Conservation (phyloP, 164 flowering plant genomes). For the Vitis rotundifolia region DNA sequence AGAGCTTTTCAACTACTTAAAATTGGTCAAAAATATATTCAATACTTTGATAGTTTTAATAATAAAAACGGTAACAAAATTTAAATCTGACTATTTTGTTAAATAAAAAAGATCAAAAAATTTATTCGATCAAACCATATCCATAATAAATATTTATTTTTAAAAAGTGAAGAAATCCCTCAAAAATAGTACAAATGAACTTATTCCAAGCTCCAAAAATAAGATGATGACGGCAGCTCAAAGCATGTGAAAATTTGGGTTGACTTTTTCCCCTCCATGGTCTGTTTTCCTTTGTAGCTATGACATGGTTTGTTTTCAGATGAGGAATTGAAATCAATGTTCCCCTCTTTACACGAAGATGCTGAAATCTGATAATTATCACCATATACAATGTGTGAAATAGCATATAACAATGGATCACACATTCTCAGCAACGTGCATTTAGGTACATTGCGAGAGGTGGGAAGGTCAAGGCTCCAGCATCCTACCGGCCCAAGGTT, state of each 20-base stretch:
- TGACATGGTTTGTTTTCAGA: conserved; percentile 3
- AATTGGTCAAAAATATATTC: too few relatives aligned
- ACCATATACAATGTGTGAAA: conserved; percentile 23
- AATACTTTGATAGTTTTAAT: too few relatives aligned
- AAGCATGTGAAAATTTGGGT: background rate
- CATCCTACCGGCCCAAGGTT: too few relatives aligned
- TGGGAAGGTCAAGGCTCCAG: background rate
- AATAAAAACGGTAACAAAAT: too few relatives aligned
- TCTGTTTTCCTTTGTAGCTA: background rate
- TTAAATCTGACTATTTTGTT: background rate
- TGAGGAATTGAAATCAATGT: conserved; percentile 3
- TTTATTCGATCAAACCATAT: too few relatives aligned
- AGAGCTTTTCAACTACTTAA: too few relatives aligned
- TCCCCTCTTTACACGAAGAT: conserved; percentile 30
- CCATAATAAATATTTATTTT: too few relatives aligned
- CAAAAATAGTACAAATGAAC: too few relatives aligned
- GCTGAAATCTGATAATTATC: conserved; percentile 9
- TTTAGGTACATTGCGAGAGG: background rate
- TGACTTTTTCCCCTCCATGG: background rate
- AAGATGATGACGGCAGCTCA: background rate
- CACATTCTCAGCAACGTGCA: conserved; percentile 5
- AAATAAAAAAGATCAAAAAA: background rate
- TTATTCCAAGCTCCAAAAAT: too few relatives aligned
- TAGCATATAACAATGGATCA: conserved; percentile 17
- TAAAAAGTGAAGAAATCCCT: too few relatives aligned